Evolutionary conservation across 78 protist species (phyloP), one percentile per base, ranked within the genome.

Genomic region (Emiliania huxleyi): DNA sequence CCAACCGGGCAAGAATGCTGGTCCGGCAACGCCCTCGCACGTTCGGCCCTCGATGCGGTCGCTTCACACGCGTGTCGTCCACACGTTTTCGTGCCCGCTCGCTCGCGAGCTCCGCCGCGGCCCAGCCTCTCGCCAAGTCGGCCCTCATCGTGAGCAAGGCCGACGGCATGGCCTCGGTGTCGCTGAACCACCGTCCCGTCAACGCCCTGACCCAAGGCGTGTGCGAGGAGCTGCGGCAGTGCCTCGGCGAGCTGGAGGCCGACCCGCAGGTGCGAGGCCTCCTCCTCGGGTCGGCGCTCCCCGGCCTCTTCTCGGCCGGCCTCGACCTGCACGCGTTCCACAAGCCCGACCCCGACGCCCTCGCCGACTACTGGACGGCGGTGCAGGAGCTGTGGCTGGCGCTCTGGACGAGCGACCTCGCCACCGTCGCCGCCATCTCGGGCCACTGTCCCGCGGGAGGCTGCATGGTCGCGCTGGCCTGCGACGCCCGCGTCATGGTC

Each of bases 401-500:
- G 75, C 83, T 73, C 43, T 29, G n/a, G 18, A 29, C 83, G 42
- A 35, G 40, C 22, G 43, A 4, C 4, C 37, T 35, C 43, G 83
- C 83, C 2, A 73, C 83, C 43, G 83, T 35, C 43, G 83, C 83
- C 19, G 83, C 37, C 4, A 4, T 35, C 19, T 5, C 37, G 21
- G 37, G 75, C 75, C 69, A 85, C 90, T 1, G 35, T 0, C 90
- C 90, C 22, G 90, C 90, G 33, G 90, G 90, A 43, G 90, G 90
- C 71, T 85, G 90, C 90, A 23, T 85, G 37, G 38, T 85, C 56
- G 69, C 90, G 33, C 38, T 85, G 35, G 33, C 37, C 23, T 29
- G 46, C 90, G 90, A 85, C 90, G 29, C 29, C 18, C 90, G 90
- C 29, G 90, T 85, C 45, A 85, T 85, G 90, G 90, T 25, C 43